Evolutionary conservation across 2,329 filamentous ascomycete species (phyloP).

Genomic region (Cladosporium velox): DNA sequence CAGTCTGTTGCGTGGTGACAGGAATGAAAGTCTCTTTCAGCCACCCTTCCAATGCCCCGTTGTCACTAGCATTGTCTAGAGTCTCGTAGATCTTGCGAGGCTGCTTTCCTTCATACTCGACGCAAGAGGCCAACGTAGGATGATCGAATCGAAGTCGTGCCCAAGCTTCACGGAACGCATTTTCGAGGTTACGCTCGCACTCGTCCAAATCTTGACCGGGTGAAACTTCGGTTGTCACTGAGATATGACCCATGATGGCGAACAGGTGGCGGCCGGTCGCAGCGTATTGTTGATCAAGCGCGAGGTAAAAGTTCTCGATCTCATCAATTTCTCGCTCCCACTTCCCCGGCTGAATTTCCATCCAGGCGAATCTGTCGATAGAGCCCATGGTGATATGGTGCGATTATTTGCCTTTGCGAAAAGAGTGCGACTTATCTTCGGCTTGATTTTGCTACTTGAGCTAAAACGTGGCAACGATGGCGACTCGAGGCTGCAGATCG

Average conservation of each 20-base stretch:
- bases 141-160: background rate
- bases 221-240: background rate
- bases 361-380: conserved; percentile 12
- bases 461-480: background rate
- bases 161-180: background rate
- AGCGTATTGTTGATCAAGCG: conserved; percentile 8
- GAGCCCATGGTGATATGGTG: conserved; percentile 1
- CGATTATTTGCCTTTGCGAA: background rate
- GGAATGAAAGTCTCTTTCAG: background rate
- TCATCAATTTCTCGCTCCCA: conserved; percentile 15
- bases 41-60: background rate
- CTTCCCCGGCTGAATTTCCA: background rate
- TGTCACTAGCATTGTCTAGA: background rate
- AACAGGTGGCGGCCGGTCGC: conserved; percentile 13
- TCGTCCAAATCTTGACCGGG: background rate
- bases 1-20: background rate
- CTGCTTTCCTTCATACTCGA: conserved; percentile 10
- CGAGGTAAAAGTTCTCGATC: conserved; percentile 14
- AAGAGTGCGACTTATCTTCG: background rate
- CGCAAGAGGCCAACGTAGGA: conserved; percentile 12
- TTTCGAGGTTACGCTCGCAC: background rate
- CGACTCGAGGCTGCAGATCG: background rate
- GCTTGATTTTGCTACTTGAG: background rate
- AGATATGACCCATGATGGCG: conserved; percentile 17
- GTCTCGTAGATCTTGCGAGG: conserved; percentile 12